Conservation (phyloP, 2,329 filamentous ascomycete genomes). For the Stenocarpella maydis region DNA sequence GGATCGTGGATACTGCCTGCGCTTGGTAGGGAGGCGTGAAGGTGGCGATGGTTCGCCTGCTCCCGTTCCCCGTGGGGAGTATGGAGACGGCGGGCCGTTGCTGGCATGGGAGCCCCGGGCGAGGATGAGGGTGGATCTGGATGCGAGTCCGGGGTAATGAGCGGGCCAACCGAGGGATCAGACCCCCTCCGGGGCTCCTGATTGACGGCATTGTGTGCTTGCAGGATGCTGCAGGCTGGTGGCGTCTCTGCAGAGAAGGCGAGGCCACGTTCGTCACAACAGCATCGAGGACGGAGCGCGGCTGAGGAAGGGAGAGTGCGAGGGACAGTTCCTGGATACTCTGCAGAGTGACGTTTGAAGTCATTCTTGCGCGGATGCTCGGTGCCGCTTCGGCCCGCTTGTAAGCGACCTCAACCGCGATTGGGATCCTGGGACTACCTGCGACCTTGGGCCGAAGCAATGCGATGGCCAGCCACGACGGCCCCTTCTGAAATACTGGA, state of each 20-base stretch:
- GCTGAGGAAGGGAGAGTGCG: not conserved
- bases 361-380: not conserved
- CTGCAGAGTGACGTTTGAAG: constrained; percentile 5
- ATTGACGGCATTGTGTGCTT: constrained; percentile 26
- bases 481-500: not conserved
- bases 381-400: constrained; percentile 32
- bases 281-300: not conserved
- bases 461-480: constrained; percentile 13
- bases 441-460: constrained; percentile 32
- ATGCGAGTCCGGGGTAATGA: constrained; percentile 33
- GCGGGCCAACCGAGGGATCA: constrained; percentile 19
- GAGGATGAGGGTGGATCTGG: constrained; percentile 29
- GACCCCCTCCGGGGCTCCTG: constrained; percentile 21
- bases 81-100: constrained; percentile 35
- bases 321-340: not conserved
- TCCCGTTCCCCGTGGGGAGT: constrained; percentile 35
- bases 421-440: constrained; percentile 19
- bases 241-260: not conserved
- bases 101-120: constrained; percentile 28
- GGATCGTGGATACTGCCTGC: constrained; percentile 81
- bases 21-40: constrained; percentile 86
- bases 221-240: constrained; percentile 9
- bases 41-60: constrained; percentile 66
- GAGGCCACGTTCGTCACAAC: constrained; percentile 9
- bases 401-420: constrained; percentile 30